These are phyloP conservation scores for Malus sieversii DNA, from an alignment of 306 rosid species.

Conservation along the genomic window DNA sequence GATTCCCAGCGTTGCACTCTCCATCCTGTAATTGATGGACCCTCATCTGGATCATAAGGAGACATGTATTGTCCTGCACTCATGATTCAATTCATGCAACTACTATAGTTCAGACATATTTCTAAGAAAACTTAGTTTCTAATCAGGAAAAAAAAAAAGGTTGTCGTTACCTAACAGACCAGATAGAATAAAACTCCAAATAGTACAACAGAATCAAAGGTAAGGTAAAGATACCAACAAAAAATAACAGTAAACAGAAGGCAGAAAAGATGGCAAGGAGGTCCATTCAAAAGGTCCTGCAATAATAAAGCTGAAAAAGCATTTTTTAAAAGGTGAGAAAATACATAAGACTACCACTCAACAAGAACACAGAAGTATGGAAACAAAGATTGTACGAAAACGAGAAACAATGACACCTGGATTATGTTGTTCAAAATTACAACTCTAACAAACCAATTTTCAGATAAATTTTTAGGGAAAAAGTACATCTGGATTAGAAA, in stretches of 20 bases:
- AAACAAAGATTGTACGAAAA: too few relatives aligned
- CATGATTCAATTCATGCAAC: background rate
- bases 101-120: background rate
- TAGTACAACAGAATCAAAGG: background rate
- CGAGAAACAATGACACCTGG: too few relatives aligned
- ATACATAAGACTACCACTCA: too few relatives aligned
- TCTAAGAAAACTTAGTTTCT: background rate
- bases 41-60: conserved; percentile 99
- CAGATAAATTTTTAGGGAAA: background rate
- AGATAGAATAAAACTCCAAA: background rate
- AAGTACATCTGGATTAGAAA: background rate
- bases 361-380: too few relatives aligned
- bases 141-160: background rate
- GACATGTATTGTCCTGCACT: conserved; percentile 97
- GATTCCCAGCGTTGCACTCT: conserved; percentile 99
- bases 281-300: too few relatives aligned
- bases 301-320: too few relatives aligned
- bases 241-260: background rate
- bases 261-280: background rate
- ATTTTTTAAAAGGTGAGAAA: too few relatives aligned
- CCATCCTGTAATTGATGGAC: conserved; percentile 98
- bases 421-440: too few relatives aligned
- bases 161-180: background rate
- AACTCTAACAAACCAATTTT: background rate
- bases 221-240: background rate